Base-by-base conservation (phyloP, 805 yeast species). In the Yarrowia porcina region DNA sequence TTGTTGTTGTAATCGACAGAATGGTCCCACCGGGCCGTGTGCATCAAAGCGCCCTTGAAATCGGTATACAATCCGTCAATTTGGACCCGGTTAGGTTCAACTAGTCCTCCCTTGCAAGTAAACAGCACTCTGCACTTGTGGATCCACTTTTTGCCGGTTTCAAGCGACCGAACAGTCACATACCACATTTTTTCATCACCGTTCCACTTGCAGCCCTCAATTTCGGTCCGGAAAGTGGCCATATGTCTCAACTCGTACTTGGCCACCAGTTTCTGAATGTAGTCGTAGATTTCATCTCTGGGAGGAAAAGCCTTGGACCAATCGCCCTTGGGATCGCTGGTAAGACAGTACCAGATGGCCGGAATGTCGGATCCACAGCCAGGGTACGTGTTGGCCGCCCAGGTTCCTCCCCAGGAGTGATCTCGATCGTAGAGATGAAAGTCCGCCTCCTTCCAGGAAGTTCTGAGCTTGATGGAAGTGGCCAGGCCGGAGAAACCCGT, bases 321-420 rank as follows among this genome's bases (percentile, higher is more conserved):
- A 17, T 65, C 52, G 18, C 66, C 66, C 63, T 66, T 66, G 41
- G 65, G 68, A 9, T 65, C 67, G 17, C 61, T 50, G 1, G 67
- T 61, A 11, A 66, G 59, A 7, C 67, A 65, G 49, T 66, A 66
- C 62, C 64, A 63, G 23, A 63, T 61, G n/a, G 68, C 68, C 15
- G 68, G 68, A 21, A 66, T 65, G 50, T 66, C 68, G 4, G 59
- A 49, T 9, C 67, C 66, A 25, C 68, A 66, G 9, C 68, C 68
- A 2, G 69, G 69, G 27, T 67, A 67, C 12, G 66, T 56, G 52
- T 67, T 67, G 23, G 65, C 64, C 13, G 47, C 62, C 69, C 69
- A 67, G 18, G 69, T 67, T 11, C 69, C 69, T 1, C 69, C 69
- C 56, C 67, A 44, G 18, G 52, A 61, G 12, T 28, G 36, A 18